Conservation (phyloP, 2,329 filamentous ascomycete genomes). For the Penicillium sp. region DNA sequence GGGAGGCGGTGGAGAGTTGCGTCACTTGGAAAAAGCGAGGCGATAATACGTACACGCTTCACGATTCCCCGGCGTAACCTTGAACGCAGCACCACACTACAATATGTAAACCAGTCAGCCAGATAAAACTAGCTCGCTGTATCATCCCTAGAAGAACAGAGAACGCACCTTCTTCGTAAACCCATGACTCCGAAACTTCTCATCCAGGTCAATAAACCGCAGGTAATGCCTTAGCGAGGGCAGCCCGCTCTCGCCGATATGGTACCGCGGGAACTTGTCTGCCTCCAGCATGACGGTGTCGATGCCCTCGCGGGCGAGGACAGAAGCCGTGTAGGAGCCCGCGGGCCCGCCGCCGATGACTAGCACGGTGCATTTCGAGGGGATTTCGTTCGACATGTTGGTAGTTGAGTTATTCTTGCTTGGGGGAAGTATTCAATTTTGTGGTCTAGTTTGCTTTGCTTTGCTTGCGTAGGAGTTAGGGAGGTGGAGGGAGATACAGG, state of each 20-base stretch:
- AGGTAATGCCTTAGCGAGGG: conserved; percentile 44
- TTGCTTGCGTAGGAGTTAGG: too few species aligned
- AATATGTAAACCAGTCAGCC: too few species aligned
- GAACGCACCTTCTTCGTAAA: conserved; percentile 1
- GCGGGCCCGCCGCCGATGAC: conserved; percentile 30
- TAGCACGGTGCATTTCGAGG: conserved; percentile 40
- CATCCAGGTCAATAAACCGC: conserved; percentile 26
- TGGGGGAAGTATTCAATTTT: too few species aligned
- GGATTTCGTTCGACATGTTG: conserved; percentile 22
- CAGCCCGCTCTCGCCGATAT: conserved; percentile 41
- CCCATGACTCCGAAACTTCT: conserved; percentile 1
- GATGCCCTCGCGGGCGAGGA: conserved; percentile 52
- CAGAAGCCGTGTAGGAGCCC: conserved; percentile 52
- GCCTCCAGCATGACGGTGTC: conserved; percentile 51
- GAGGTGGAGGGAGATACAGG: too few species aligned
- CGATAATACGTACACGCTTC: not conserved
- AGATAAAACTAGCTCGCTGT: too few species aligned
- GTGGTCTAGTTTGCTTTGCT: too few species aligned
- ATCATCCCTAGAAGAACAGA: too few species aligned
- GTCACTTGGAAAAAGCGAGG: too few species aligned
- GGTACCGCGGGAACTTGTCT: conserved; percentile 48
- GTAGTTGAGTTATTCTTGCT: too few species aligned
- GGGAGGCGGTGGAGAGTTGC: too few species aligned
- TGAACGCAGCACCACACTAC: conserved; percentile 1
- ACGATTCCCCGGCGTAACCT: not conserved